Evolutionary conservation across 208 protist species (phyloP).

Genomic region (Crithidia brevicula): DNA sequence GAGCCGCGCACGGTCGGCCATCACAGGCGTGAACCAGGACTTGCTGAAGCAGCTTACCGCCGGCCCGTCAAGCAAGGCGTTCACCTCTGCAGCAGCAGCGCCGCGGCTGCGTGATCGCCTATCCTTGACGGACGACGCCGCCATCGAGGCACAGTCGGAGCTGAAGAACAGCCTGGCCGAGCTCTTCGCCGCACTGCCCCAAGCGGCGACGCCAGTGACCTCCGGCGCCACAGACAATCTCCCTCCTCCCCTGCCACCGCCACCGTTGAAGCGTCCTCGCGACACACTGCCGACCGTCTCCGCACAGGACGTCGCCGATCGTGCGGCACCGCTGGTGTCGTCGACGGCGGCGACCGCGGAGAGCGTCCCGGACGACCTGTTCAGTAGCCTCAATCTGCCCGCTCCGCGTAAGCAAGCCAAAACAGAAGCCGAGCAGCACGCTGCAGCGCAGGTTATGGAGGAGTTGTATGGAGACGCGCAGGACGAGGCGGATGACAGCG

Average conservation of each 20-base stretch:
- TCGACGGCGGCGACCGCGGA: background rate
- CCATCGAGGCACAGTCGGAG: conserved; percentile 24
- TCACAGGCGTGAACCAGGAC: conserved; percentile 37
- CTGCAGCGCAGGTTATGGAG: background rate
- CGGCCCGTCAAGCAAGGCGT: conserved; percentile 1
- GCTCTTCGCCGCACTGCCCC: conserved; percentile 28
- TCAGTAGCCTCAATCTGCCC: conserved; percentile 16
- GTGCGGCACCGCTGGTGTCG: background rate
- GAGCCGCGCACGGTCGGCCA: conserved; percentile 21
- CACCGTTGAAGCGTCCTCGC: conserved; percentile 27
- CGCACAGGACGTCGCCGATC: background rate
- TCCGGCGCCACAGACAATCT: background rate
- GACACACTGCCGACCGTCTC: conserved; percentile 6
- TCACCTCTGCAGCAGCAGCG: background rate
- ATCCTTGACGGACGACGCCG: background rate
- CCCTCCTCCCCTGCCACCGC: conserved; percentile 2
- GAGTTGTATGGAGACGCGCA: background rate
- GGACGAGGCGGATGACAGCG: background rate
- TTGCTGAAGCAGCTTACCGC: conserved; percentile 34
- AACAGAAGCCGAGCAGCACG: conserved; percentile 2
- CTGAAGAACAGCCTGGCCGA: conserved; percentile 24
- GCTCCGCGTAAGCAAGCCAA: conserved; percentile 22
- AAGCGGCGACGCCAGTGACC: background rate
- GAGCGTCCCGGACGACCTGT: conserved; percentile 5
- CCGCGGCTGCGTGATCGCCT: background rate